Evolutionary conservation across 2,329 filamentous ascomycete species (phyloP).

Genomic region (Emmonsiellopsis sp.): DNA sequence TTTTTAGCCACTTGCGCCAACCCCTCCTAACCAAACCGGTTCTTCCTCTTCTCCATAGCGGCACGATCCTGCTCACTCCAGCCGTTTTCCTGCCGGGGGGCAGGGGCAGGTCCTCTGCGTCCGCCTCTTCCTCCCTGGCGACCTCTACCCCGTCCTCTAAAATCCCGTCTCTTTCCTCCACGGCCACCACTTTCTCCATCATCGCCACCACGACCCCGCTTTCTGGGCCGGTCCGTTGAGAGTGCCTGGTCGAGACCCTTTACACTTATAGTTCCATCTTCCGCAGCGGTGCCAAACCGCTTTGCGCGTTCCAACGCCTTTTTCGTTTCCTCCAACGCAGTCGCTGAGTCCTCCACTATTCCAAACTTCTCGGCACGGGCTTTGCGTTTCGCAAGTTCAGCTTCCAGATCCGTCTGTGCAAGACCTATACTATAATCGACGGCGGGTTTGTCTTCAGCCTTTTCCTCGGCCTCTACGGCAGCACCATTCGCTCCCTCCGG

Average conservation of each 20-base stretch:
- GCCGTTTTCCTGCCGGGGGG: slow-evolving; percentile 7
- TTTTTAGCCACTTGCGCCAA: background rate
- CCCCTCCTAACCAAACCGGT: slow-evolving; percentile 28
- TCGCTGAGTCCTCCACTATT: slow-evolving; percentile 31
- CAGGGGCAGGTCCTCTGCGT: slow-evolving; percentile 18
- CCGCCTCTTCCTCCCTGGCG: slow-evolving; percentile 11
- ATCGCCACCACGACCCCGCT: slow-evolving; percentile 29
- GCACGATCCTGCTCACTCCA: slow-evolving; percentile 34
- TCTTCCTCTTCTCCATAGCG: slow-evolving; percentile 40
- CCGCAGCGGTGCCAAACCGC: slow-evolving; percentile 32
- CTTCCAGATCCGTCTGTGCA: slow-evolving; percentile 35
- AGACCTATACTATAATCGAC: slow-evolving; percentile 34
- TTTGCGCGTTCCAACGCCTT: slow-evolving; percentile 39
- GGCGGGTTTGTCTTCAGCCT: slow-evolving; percentile 20
- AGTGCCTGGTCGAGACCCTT: slow-evolving; percentile 39
- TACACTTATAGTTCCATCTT: slow-evolving; percentile 18
- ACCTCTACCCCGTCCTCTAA: slow-evolving; percentile 17
- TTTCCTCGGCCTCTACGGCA: slow-evolving; percentile 8
- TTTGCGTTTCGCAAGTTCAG: slow-evolving; percentile 40
- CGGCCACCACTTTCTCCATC: slow-evolving; percentile 26
- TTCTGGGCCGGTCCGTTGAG: slow-evolving; percentile 31
- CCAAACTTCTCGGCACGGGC: slow-evolving; percentile 42
- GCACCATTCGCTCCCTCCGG: slow-evolving; percentile 10
- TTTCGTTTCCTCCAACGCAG: slow-evolving; percentile 32
- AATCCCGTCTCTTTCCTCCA: slow-evolving; percentile 34